These are phyloP conservation scores for Phytophthora macrochlamydospora DNA, from an alignment of 352 stramenopile genomes.

Conservation along the genomic window DNA sequence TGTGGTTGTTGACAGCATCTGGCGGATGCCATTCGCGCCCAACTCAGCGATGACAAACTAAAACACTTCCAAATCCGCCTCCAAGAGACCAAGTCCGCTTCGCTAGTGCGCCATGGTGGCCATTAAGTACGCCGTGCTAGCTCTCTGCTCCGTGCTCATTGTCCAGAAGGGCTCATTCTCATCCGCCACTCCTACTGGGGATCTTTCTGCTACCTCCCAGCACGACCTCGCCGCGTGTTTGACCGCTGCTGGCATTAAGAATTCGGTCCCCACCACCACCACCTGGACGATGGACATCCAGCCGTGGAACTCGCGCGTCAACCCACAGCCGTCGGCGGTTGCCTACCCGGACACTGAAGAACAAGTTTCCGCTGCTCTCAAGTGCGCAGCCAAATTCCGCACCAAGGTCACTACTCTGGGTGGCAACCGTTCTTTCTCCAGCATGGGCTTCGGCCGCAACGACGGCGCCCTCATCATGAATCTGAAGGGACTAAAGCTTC, in stretches of 20 bases:
- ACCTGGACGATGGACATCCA: conserved; percentile 29
- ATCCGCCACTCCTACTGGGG: not conserved
- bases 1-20: not conserved
- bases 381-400: conserved; percentile 21
- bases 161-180: conserved; percentile 17
- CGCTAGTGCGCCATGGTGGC: conserved; percentile 24
- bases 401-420: conserved; percentile 30
- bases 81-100: conserved; percentile 16
- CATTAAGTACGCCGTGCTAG: conserved; percentile 18
- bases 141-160: conserved; percentile 30
- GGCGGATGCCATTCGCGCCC: not conserved
- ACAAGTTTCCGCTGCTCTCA: conserved; percentile 4
- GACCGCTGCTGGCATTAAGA: conserved; percentile 14
- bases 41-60: not conserved
- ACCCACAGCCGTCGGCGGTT: conserved; percentile 7
- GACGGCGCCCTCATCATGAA: conserved; percentile 31
- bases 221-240: conserved; percentile 9
- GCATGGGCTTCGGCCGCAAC: conserved; percentile 33
- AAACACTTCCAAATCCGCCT: conserved; percentile 25
- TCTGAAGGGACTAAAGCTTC: conserved; percentile 25
- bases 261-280: conserved; percentile 26
- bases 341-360: conserved; percentile 25
- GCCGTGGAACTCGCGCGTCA: conserved; percentile 35
- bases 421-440: conserved; percentile 27
- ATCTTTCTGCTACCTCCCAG: not conserved